phyloP scores from a whole-genome alignment of 1,284 basidiomycete genomes.

The Blastosporella zonata region DNA sequence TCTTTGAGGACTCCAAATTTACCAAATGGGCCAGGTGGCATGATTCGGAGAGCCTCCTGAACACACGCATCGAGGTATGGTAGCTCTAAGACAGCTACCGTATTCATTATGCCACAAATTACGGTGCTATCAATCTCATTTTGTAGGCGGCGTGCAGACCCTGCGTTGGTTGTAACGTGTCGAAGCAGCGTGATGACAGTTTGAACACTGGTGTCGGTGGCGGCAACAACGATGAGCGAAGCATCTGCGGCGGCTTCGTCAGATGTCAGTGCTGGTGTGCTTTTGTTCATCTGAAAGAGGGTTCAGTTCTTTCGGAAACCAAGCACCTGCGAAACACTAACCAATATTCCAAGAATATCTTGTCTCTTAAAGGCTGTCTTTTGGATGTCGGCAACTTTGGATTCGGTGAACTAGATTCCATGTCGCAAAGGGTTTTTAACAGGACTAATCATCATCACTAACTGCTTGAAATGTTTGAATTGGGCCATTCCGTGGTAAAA shows the following conservation, averaged over 20 bases:
- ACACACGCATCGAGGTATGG: constrained; percentile 14
- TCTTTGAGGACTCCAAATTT: neutral
- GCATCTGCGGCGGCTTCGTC: constrained; percentile 15
- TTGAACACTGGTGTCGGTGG: constrained; percentile 10
- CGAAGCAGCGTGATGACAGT: constrained; percentile 10
- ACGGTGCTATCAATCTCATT: constrained; percentile 11
- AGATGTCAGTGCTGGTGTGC: neutral
- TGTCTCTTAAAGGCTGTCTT: neutral
- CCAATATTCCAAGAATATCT: constrained; percentile 14
- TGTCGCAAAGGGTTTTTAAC: no score
- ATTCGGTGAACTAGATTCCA: neutral
- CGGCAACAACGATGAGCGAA: constrained; percentile 13
- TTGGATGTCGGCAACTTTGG: constrained; percentile 1
- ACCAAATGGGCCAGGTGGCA: constrained; percentile 15
- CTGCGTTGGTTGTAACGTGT: constrained; percentile 6
- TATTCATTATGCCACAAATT: constrained; percentile 7
- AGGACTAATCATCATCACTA: neutral
- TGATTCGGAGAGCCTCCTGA: neutral
- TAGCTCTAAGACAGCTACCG: constrained; percentile 8
- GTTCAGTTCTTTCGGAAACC: constrained; percentile 4
- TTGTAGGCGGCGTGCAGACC: constrained; percentile 2
- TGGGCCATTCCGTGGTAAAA: constrained; percentile 4
- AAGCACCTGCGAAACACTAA: neutral
- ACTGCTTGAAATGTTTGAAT: constrained; percentile 7
- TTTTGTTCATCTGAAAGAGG: constrained; percentile 1